Evolutionary conservation across 345 rosid genomes (phyloP).

Genomic region (Syzygium aromaticum): DNA sequence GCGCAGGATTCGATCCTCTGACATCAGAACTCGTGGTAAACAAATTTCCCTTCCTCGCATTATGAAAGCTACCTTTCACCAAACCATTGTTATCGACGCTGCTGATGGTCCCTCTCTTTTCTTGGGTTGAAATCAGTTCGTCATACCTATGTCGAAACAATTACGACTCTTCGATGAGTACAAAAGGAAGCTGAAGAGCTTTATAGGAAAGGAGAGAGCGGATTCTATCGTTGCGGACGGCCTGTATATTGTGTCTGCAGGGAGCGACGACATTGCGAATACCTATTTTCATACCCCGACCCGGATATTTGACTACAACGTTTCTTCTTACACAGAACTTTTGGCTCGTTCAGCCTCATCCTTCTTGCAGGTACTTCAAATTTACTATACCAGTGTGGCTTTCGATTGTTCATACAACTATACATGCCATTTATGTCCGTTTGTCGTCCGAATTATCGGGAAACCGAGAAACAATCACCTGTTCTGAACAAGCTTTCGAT

Average conservation of each 20-base stretch:
- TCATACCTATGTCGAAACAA: constrained; percentile 21
- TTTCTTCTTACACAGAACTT: constrained; percentile 8
- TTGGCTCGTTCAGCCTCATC: constrained; percentile 5
- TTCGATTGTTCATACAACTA: not conserved
- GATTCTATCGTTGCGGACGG: constrained; percentile 6
- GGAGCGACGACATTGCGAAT: constrained; percentile 29
- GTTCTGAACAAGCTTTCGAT: not conserved
- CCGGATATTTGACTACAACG: not conserved
- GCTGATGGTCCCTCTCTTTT: not conserved
- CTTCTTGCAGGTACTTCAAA: constrained; percentile 5
- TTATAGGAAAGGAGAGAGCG: constrained; percentile 18
- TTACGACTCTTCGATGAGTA: constrained; percentile 24
- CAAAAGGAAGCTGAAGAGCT: constrained; percentile 9
- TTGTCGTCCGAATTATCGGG: not conserved
- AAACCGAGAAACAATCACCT: not conserved
- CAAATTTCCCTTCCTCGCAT: not conserved
- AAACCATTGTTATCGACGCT: not conserved
- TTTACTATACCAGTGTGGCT: not conserved
- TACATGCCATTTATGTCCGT: not conserved
- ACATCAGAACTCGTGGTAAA: constrained; percentile 28
- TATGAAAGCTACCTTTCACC: not conserved
- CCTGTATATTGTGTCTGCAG: constrained; percentile 14
- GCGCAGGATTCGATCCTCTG: constrained; percentile 21
- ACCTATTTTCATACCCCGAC: constrained; percentile 6
- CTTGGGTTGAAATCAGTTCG: constrained; percentile 5